These are phyloP conservation scores for Coniferiporia sulphurascens DNA, from an alignment of 1,284 basidiomycete species.

Conservation along the genomic window DNA sequence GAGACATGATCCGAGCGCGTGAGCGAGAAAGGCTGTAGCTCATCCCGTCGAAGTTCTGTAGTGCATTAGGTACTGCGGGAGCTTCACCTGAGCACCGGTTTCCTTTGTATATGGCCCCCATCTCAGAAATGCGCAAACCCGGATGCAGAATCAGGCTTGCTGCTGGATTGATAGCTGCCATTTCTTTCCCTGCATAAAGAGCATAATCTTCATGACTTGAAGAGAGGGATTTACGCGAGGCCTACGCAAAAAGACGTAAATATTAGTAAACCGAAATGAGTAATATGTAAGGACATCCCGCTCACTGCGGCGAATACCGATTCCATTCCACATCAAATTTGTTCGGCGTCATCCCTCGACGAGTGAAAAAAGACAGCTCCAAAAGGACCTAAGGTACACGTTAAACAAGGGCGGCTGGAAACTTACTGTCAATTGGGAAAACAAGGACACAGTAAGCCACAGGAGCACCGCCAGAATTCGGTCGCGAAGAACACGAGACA, in stretches of 20 bases:
- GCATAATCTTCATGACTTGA: too few relatives aligned
- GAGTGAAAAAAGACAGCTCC: background rate
- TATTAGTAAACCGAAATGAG: too few relatives aligned
- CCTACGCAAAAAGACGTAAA: too few relatives aligned
- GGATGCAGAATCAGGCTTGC: too few relatives aligned
- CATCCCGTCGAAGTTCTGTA: background rate
- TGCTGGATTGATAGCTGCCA: too few relatives aligned
- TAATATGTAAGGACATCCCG: background rate
- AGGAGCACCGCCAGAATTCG: background rate
- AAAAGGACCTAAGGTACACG: background rate
- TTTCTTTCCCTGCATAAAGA: too few relatives aligned
- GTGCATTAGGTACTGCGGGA: background rate
- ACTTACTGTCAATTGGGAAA: background rate
- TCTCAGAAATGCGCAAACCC: background rate
- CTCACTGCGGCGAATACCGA: background rate
- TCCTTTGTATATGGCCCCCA: background rate
- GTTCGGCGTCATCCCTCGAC: background rate
- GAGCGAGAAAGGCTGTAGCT: background rate
- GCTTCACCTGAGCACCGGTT: background rate
- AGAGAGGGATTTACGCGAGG: too few relatives aligned
- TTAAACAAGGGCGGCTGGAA: background rate
- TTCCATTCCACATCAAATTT: background rate
- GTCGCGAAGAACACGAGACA: constrained; percentile 8
- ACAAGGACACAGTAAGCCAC: background rate
- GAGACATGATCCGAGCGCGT: background rate